phyloP scores from a whole-genome alignment of 257 asterid genomes.

The Solanum piurae region DNA sequence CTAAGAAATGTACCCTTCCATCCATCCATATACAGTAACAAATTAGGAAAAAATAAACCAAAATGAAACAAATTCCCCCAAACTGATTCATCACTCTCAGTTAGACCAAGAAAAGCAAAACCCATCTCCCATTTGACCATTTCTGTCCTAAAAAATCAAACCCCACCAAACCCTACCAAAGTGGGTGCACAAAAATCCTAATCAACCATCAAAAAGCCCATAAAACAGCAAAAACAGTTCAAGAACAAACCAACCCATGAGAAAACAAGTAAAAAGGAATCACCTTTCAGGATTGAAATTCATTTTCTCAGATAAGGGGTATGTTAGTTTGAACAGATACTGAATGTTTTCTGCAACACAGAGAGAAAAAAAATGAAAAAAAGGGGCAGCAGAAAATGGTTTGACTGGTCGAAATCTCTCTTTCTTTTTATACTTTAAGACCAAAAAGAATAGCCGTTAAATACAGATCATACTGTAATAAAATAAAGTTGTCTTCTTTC shows the following conservation, averaged over 20 bases:
- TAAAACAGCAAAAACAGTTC: background rate
- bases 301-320: conserved; percentile 17
- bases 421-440: background rate
- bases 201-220: background rate
- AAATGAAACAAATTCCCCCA: background rate
- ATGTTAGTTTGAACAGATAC: background rate
- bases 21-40: background rate
- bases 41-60: background rate
- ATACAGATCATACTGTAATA: background rate
- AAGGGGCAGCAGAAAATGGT: background rate
- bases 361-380: background rate
- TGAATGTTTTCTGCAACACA: background rate
- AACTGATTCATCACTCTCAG: conserved; percentile 10
- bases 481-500: background rate
- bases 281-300: conserved; percentile 38
- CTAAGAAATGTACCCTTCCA: background rate
- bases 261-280: conserved; percentile 6
- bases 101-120: conserved; percentile 7
- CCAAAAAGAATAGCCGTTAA: conserved; percentile 24
- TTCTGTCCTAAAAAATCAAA: background rate
- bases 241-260: background rate
- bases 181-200: background rate
- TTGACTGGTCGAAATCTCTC: background rate
- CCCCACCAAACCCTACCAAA: conserved; percentile 7
- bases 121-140: conserved; percentile 10